Evolutionary conservation across 768 basidiomycete species (phyloP).

Genomic region (Hericium erinaceus): DNA sequence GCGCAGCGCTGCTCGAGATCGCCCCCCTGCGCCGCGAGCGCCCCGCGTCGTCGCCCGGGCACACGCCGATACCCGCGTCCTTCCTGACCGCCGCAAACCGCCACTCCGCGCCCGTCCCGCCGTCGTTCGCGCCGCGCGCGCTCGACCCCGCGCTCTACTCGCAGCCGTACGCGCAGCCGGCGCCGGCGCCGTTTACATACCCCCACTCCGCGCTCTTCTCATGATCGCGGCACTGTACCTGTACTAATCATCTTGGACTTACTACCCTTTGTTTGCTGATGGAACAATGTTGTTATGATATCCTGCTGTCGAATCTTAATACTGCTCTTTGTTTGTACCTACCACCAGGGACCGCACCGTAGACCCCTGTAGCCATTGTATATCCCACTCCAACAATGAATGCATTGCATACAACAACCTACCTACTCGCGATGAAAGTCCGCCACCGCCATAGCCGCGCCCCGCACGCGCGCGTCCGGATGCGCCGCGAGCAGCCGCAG

Average conservation of each 20-base stretch:
- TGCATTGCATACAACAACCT: not conserved
- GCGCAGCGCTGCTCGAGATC: slow-evolving; percentile 42
- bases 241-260: not conserved
- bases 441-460: slow-evolving; percentile 52
- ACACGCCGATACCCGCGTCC: slow-evolving; percentile 3
- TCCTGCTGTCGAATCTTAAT: no score
- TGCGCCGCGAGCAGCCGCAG: slow-evolving; percentile 57
- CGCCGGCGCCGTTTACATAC: slow-evolving; percentile 8
- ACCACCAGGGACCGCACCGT: not conserved
- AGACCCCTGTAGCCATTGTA: slow-evolving; percentile 1
- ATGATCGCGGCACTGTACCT: not conserved
- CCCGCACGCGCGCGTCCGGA: slow-evolving; percentile 59
- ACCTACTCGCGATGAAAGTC: slow-evolving; percentile 9
- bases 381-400: not conserved
- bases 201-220: slow-evolving; percentile 13
- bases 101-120: slow-evolving; percentile 21
- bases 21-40: slow-evolving; percentile 13
- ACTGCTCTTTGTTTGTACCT: no score
- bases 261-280: not conserved
- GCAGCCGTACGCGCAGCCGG: slow-evolving; percentile 8
- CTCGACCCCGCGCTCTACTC: slow-evolving; percentile 10
- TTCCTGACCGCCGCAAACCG: slow-evolving; percentile 5
- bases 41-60: slow-evolving; percentile 17
- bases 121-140: slow-evolving; percentile 48
- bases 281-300: not conserved